Evolutionary conservation across 2,329 filamentous ascomycete genomes (phyloP).

Genomic region (Scedosporium dehoogii): DNA sequence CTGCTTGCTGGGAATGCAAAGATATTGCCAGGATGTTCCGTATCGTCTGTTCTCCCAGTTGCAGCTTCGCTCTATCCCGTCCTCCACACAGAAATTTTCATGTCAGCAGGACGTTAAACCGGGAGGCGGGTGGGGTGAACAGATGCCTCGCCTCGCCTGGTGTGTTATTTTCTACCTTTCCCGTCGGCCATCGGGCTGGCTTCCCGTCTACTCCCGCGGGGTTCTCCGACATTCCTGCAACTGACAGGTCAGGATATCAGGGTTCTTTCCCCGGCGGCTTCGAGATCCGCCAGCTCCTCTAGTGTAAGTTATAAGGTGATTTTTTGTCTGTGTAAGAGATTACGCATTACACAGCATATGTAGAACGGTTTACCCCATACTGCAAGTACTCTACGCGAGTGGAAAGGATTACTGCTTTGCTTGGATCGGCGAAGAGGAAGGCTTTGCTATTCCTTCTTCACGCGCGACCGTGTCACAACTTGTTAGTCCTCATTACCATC

Average conservation of each 20-base stretch:
- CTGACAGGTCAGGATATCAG: neutral
- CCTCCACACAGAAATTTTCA: neutral
- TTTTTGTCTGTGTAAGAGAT: neutral
- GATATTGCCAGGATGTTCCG: no score
- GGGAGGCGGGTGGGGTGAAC: neutral
- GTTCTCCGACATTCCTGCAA: neutral
- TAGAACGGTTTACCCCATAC: neutral
- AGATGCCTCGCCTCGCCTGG: neutral
- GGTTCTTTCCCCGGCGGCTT: neutral
- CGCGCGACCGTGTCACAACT: no score
- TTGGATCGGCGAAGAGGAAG: neutral
- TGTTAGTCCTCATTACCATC: no score
- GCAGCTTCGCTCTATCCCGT: neutral
- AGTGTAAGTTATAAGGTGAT: neutral
- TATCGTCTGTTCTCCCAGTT: neutral
- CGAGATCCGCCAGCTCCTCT: neutral
- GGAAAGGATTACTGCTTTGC: neutral
- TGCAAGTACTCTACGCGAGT: neutral
- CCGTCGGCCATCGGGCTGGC: neutral
- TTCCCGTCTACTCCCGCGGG: neutral
- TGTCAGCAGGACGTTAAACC: neutral
- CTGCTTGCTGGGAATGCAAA: neutral
- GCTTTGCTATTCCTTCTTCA: no score
- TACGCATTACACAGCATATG: neutral
- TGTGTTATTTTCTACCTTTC: neutral